Percentiles rank a stretch among this genome's conserved stretches.
phyloP scores from a whole-genome alignment of 2,329 filamentous ascomycete genomes.

The Stemphylium beticola region DNA sequence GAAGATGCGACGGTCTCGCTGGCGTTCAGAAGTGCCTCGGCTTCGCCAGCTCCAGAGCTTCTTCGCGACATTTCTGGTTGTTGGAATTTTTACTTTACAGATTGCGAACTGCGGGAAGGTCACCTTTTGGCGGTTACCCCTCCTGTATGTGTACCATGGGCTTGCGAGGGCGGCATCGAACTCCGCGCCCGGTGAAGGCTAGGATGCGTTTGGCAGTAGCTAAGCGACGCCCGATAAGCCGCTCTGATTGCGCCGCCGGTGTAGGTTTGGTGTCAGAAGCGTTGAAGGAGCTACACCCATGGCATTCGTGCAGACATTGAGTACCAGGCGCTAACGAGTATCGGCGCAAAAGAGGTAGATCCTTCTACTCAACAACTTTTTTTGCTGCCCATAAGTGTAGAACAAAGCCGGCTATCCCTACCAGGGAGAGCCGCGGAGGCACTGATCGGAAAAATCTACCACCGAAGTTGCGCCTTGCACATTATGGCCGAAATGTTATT shows the following conservation, averaged over 20 bases:
- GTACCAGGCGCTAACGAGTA: constrained; percentile 9
- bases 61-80: constrained; percentile 6
- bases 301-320: constrained; percentile 11
- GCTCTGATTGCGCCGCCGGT: constrained; percentile 4
- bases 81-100: neutral
- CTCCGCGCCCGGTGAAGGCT: constrained; percentile 6
- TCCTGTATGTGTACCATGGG: constrained; percentile 8
- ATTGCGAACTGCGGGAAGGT: neutral
- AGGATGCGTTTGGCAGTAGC: constrained; percentile 9
- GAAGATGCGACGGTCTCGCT: constrained; percentile 6
- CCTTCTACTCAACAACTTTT: constrained; percentile 8
- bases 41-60: constrained; percentile 1
- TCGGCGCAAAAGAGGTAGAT: constrained; percentile 7
- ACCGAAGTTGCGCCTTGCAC: neutral
- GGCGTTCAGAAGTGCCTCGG: constrained; percentile 10
- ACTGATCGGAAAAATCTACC: neutral
- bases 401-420: neutral
- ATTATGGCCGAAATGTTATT: neutral
- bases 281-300: constrained; percentile 7
- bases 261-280: constrained; percentile 7
- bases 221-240: constrained; percentile 17
- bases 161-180: constrained; percentile 1
- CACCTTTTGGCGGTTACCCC: constrained; percentile 4
- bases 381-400: neutral
- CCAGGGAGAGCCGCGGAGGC: neutral